phyloP scores from a whole-genome alignment of 2,329 filamentous ascomycete species.

The Calcarisporium arbuscula region DNA sequence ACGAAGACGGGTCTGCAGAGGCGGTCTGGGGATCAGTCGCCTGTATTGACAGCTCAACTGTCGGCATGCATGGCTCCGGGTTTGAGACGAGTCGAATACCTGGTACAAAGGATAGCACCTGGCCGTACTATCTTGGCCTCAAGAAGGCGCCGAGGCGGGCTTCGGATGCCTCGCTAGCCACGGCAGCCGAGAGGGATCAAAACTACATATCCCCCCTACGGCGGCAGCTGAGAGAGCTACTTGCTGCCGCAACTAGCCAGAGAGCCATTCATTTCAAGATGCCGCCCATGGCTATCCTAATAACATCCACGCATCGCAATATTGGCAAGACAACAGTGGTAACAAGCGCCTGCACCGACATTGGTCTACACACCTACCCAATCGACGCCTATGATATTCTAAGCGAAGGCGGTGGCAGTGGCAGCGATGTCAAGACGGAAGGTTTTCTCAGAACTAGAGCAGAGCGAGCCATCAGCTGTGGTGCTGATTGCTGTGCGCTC shows the following conservation, averaged over 20 bases:
- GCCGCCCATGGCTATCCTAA: slow-evolving; percentile 78
- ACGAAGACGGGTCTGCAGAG: slow-evolving; percentile 55
- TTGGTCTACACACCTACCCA: slow-evolving; percentile 81
- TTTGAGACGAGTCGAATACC: slow-evolving; percentile 79
- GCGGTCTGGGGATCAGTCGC: slow-evolving; percentile 81
- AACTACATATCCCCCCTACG: slow-evolving; percentile 53
- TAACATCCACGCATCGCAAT: slow-evolving; percentile 86
- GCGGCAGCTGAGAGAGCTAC: slow-evolving; percentile 72
- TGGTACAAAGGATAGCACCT: slow-evolving; percentile 66
- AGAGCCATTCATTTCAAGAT: slow-evolving; percentile 81
- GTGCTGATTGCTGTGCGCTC: slow-evolving; percentile 73
- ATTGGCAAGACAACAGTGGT: slow-evolving; percentile 87
- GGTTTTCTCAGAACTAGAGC: slow-evolving; percentile 81
- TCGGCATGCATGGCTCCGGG: slow-evolving; percentile 87
- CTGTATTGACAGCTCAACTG: slow-evolving; percentile 77
- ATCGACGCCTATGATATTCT: slow-evolving; percentile 92
- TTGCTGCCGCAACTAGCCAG: slow-evolving; percentile 82
- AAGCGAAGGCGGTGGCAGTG: slow-evolving; percentile 76
- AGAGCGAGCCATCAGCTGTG: slow-evolving; percentile 84
- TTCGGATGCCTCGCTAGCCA: slow-evolving; percentile 29
- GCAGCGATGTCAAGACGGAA: slow-evolving; percentile 89
- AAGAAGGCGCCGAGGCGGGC: slow-evolving; percentile 54
- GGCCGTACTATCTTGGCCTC: slow-evolving; percentile 84
- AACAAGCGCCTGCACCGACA: slow-evolving; percentile 71
- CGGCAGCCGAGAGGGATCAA: slow-evolving; percentile 38